Conservation (phyloP, 2,329 filamentous ascomycete genomes). For the Sordariomycetes sp. region DNA sequence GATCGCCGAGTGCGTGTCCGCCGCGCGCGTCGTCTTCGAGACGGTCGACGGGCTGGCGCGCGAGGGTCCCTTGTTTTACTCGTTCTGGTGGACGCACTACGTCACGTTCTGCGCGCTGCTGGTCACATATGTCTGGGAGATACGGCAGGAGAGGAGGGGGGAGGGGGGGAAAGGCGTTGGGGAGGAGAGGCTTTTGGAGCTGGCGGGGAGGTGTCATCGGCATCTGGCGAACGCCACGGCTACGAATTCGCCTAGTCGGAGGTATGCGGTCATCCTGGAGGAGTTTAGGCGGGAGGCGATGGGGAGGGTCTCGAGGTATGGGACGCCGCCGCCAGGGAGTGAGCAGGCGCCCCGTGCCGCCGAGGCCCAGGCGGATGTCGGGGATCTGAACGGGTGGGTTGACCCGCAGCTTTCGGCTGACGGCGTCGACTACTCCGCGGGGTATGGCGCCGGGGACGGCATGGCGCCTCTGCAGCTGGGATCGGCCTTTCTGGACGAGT, state of each 20-base stretch:
- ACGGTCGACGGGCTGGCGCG: slow-evolving; percentile 28
- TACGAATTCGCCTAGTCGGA: slow-evolving; percentile 29
- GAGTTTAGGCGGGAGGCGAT: slow-evolving; percentile 31
- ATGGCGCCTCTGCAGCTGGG: not conserved
- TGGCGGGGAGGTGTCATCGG: slow-evolving; percentile 33
- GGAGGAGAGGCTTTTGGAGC: slow-evolving; percentile 19
- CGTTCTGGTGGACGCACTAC: slow-evolving; percentile 43
- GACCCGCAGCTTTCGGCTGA: not conserved
- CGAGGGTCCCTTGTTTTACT: slow-evolving; percentile 29
- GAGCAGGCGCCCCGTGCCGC: not conserved
- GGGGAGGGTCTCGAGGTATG: not conserved
- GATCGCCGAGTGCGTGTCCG: slow-evolving; percentile 32
- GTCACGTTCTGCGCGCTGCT: slow-evolving; percentile 42
- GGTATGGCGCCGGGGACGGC: not conserved
- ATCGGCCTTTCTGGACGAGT: slow-evolving; percentile 11
- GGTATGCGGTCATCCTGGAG: slow-evolving; percentile 42
- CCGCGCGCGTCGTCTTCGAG: slow-evolving; percentile 32
- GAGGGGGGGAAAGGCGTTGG: not conserved
- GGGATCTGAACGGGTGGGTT: not conserved
- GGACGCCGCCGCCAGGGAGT: not conserved
- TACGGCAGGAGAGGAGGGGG: slow-evolving; percentile 23
- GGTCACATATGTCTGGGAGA: slow-evolving; percentile 42
- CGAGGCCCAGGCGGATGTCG: not conserved
- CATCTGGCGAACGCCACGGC: slow-evolving; percentile 27
- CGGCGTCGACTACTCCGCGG: not conserved